Conservation (phyloP, 805 yeast genomes). For the Cyberlindnera maritima region DNA sequence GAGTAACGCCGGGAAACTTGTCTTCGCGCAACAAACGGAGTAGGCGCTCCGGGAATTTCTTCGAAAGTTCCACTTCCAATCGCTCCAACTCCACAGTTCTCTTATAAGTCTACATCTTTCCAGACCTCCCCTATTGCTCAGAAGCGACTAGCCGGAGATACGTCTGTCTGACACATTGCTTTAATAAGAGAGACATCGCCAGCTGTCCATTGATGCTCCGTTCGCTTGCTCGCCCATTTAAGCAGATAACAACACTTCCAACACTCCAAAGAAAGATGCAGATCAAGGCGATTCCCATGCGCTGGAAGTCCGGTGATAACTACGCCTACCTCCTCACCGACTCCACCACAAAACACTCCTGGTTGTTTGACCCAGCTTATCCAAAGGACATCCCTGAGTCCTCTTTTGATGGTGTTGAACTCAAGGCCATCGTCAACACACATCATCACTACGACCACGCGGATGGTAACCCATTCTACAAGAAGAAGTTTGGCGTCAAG, state of each 20-base stretch:
- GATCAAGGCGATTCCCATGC: slow-evolving; percentile 78
- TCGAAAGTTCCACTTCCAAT: no score
- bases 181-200: no score
- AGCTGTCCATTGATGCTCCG: background rate
- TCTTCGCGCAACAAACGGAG: no score
- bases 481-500: slow-evolving; percentile 42
- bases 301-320: slow-evolving; percentile 94
- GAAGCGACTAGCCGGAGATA: no score
- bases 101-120: no score
- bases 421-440: slow-evolving; percentile 84
- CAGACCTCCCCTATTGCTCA: no score
- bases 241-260: background rate
- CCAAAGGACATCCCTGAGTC: slow-evolving; percentile 62
- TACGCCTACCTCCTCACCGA: slow-evolving; percentile 80
- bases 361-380: slow-evolving; percentile 92
- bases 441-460: slow-evolving; percentile 97
- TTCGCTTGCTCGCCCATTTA: background rate
- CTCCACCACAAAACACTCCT: slow-evolving; percentile 59
- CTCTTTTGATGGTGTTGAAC: slow-evolving; percentile 39
- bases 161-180: no score
- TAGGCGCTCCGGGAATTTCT: no score
- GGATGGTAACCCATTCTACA: slow-evolving; percentile 63
- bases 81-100: no score
- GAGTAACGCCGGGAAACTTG: no score
- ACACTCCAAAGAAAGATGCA: slow-evolving; percentile 60